These are phyloP conservation scores for Apiospora marii DNA, from an alignment of 2,329 filamentous ascomycete species.

Conservation along the genomic window DNA sequence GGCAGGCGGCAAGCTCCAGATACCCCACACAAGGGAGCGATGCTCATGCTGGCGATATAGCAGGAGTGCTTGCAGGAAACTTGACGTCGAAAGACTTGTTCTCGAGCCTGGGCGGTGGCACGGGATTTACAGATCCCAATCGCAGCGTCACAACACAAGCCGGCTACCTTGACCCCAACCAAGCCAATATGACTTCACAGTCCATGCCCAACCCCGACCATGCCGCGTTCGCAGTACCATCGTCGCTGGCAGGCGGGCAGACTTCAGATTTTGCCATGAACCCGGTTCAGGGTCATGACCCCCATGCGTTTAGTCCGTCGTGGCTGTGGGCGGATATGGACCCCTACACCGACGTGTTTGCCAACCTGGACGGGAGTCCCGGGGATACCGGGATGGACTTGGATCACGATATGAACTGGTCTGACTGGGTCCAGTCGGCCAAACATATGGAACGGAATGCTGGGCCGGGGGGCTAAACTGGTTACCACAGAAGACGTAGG, in stretches of 20 bases:
- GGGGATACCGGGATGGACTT: constrained; percentile 41
- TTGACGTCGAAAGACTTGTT: background rate
- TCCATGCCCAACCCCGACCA: background rate
- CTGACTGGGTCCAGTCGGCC: constrained; percentile 46
- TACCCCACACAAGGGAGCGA: background rate
- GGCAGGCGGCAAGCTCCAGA: background rate
- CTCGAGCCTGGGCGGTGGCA: background rate
- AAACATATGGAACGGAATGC: constrained; percentile 38
- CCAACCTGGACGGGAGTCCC: constrained; percentile 17
- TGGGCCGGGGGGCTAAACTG: background rate
- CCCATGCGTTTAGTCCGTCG: constrained; percentile 33
- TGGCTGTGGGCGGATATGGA: constrained; percentile 47
- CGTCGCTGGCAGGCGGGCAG: background rate
- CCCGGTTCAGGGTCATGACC: constrained; percentile 24
- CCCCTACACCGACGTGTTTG: constrained; percentile 35
- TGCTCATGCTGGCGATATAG: background rate
- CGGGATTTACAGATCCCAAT: background rate
- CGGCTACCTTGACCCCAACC: background rate
- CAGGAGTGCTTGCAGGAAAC: background rate
- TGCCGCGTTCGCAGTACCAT: background rate
- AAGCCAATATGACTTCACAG: background rate
- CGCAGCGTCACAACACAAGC: background rate
- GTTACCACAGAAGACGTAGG: no score
- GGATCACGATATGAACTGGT: constrained; percentile 45
- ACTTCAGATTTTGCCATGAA: constrained; percentile 20